Evolutionary conservation across 2,329 filamentous ascomycete genomes (phyloP).

Genomic region (Fonsecaea pedrosoi): DNA sequence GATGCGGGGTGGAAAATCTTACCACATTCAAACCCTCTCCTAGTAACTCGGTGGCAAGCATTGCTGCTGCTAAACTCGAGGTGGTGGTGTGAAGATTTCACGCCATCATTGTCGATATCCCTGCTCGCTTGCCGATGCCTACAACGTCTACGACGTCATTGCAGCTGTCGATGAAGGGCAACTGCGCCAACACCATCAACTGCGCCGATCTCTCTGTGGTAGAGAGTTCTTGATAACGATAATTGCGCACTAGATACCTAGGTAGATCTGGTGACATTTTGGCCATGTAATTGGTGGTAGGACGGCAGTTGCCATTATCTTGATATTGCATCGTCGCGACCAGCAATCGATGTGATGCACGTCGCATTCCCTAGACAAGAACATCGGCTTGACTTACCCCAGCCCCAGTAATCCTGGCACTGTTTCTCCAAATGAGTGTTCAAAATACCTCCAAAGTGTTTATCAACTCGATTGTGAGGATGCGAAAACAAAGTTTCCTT

Average conservation of each 20-base stretch:
- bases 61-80: neutral
- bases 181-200: neutral
- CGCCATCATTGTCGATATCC: neutral
- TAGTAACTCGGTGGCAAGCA: neutral
- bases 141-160: neutral
- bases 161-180: neutral
- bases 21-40: neutral
- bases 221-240: neutral
- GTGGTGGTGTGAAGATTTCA: neutral
- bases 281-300: neutral
- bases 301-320: neutral
- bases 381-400: neutral
- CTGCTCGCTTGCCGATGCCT: neutral
- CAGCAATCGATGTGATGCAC: neutral
- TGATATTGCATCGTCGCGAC: neutral
- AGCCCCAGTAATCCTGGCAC: neutral
- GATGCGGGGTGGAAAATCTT: slow-evolving; percentile 19
- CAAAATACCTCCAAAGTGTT: neutral
- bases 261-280: neutral
- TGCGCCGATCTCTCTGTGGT: neutral
- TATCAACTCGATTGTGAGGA: neutral
- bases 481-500: neutral
- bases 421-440: neutral
- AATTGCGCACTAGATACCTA: neutral
- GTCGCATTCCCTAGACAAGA: neutral